Conservation (phyloP, 305 asterid species). For the Striga hermonthica region DNA sequence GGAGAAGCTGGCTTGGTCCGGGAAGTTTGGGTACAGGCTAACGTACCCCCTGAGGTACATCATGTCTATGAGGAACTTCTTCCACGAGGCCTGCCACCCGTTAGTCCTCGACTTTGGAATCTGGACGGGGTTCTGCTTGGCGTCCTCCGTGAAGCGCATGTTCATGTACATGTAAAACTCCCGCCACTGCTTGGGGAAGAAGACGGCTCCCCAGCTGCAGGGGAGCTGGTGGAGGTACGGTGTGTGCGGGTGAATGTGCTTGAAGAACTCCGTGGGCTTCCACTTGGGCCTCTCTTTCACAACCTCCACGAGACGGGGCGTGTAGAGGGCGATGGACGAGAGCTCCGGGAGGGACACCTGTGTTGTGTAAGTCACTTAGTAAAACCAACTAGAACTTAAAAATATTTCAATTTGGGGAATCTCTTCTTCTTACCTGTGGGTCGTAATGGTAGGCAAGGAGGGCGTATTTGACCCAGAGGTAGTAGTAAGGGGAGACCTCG, state of each 20-base stretch:
- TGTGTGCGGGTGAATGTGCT: slow-evolving; percentile 70
- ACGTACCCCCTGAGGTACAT: slow-evolving; percentile 90
- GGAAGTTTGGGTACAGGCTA: slow-evolving; percentile 80
- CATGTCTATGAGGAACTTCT: slow-evolving; percentile 88
- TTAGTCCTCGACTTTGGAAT: slow-evolving; percentile 94
- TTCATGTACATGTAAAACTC: slow-evolving; percentile 94
- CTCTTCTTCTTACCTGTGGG: slow-evolving; percentile 38
- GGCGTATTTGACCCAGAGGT: slow-evolving; percentile 88
- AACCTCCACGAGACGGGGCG: slow-evolving; percentile 81
- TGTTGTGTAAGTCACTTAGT: slow-evolving; percentile 18
- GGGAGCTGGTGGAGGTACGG: slow-evolving; percentile 95
- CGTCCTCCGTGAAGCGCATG: slow-evolving; percentile 83
- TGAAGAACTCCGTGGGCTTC: slow-evolving; percentile 82
- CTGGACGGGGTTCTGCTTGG: slow-evolving; percentile 86
- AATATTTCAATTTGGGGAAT: too few relatives aligned
- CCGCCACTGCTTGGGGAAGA: slow-evolving; percentile 90
- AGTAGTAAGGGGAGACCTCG: slow-evolving; percentile 87
- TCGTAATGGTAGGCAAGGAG: slow-evolving; percentile 81
- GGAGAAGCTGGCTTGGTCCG: slow-evolving; percentile 85
- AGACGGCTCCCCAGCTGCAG: slow-evolving; percentile 94
- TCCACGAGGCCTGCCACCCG: slow-evolving; percentile 99
- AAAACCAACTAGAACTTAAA: too few relatives aligned
- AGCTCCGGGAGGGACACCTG: slow-evolving; percentile 74
- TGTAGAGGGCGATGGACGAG: slow-evolving; percentile 80
- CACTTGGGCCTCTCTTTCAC: slow-evolving; percentile 93